Percentiles rank a stretch among this genome's conserved stretches.
Evolutionary conservation across 1,284 basidiomycete species (phyloP).

Genomic region (Lignosus rhinocerotis): DNA sequence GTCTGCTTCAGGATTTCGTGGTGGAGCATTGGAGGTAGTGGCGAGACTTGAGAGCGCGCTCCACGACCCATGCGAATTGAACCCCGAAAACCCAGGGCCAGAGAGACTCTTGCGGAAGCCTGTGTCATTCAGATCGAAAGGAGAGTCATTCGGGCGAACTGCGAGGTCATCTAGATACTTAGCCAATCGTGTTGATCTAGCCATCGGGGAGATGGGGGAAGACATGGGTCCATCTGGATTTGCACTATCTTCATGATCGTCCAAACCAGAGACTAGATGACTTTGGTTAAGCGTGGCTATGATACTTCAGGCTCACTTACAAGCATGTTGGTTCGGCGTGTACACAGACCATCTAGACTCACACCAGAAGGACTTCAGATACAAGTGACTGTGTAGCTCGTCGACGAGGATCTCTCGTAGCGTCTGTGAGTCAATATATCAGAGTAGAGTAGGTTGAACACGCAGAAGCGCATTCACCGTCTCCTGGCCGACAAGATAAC

Average conservation of each 20-base stretch:
- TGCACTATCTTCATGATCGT: constrained; percentile 53
- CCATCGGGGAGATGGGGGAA: constrained; percentile 38
- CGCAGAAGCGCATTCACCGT: constrained; percentile 49
- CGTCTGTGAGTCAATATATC: constrained; percentile 48
- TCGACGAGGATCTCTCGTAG: constrained; percentile 92
- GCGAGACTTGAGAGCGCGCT: constrained; percentile 25
- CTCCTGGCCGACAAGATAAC: constrained; percentile 88
- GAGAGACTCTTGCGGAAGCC: constrained; percentile 38
- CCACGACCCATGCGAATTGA: constrained; percentile 28
- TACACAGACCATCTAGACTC: constrained; percentile 92
- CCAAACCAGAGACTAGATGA: constrained; percentile 44
- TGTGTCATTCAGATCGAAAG: constrained; percentile 68
- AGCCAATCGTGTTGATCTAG: constrained; percentile 48
- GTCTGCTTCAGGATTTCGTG: constrained; percentile 84
- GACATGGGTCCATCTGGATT: constrained; percentile 7
- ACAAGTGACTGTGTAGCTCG: constrained; percentile 97
- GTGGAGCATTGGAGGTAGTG: constrained; percentile 13
- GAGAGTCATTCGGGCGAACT: constrained; percentile 79
- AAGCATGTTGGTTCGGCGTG: constrained; percentile 71
- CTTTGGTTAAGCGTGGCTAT: no score
- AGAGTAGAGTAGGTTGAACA: no score
- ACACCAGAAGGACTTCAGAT: constrained; percentile 96
- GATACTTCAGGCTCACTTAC: constrained; percentile 47
- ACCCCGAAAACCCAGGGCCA: constrained; percentile 19
- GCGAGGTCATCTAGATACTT: constrained; percentile 74